phyloP scores from a whole-genome alignment of 306 rosid species.

The Geum urbanum region DNA sequence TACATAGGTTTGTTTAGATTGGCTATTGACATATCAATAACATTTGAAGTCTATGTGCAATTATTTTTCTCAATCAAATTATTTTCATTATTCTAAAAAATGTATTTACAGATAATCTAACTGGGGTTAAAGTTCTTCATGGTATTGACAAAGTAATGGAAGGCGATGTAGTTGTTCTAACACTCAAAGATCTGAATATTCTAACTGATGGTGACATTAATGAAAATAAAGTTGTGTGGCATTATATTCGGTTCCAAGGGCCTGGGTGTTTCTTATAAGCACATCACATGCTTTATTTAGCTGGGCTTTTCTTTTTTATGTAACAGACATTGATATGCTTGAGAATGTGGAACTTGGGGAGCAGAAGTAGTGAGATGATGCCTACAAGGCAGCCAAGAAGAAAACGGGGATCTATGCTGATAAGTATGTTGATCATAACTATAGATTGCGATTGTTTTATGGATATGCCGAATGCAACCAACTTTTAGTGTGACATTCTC shows the following conservation, averaged over 20 bases:
- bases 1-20: not conserved
- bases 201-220: conserved; percentile 83
- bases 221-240: conserved; percentile 51
- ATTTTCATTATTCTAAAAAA: not conserved
- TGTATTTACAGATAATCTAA: conserved; percentile 51
- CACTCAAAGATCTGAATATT: conserved; percentile 86
- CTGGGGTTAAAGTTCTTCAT: conserved; percentile 92
- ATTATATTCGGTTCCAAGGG: conserved; percentile 17
- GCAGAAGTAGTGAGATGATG: conserved; percentile 73
- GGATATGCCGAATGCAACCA: not conserved
- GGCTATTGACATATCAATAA: not conserved
- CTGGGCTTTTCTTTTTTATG: conserved; percentile 33
- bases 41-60: not conserved
- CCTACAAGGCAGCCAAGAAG: conserved; percentile 88
- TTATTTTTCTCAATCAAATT: not conserved
- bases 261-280: conserved; percentile 24
- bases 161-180: conserved; percentile 91
- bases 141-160: conserved; percentile 90
- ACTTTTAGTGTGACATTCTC: not conserved
- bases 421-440: conserved; percentile 53
- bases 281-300: conserved; percentile 24
- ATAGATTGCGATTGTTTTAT: not conserved
- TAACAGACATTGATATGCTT: conserved; percentile 83
- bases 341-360: conserved; percentile 95
- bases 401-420: conserved; percentile 74